Conservation (phyloP, 176 grass and related monocot species). For the Hordeum marinum region DNA sequence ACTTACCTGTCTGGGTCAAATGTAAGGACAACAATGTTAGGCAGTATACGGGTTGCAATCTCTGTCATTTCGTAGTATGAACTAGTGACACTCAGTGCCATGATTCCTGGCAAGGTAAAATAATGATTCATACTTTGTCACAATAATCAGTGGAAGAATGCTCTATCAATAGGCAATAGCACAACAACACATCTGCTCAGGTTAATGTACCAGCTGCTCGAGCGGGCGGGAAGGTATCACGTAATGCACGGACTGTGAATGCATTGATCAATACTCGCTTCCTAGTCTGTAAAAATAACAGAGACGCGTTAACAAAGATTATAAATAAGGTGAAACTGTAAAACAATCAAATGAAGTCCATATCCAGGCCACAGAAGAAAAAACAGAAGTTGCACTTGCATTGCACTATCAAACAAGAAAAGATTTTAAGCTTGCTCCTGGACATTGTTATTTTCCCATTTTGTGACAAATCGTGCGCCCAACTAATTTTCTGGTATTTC, state of each 20-base stretch:
- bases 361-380: neutral
- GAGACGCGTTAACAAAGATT: slow-evolving; percentile 20
- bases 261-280: slow-evolving; percentile 98
- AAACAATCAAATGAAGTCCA: slow-evolving; percentile 9
- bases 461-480: neutral
- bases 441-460: neutral
- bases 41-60: slow-evolving; percentile 90
- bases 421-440: neutral
- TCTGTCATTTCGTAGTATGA: slow-evolving; percentile 98
- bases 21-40: slow-evolving; percentile 88
- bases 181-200: slow-evolving; percentile 25
- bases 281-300: slow-evolving; percentile 68
- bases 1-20: slow-evolving; percentile 88
- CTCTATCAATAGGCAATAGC: neutral
- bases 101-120: slow-evolving; percentile 68
- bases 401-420: neutral
- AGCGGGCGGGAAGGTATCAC: slow-evolving; percentile 94
- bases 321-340: slow-evolving; percentile 12
- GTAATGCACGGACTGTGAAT: slow-evolving; percentile 94
- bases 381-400: neutral
- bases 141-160: neutral
- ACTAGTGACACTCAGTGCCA: slow-evolving; percentile 92
- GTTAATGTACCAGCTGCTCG: slow-evolving; percentile 79
- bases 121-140: slow-evolving; percentile 8
- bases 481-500: neutral